Conservation (phyloP, 768 basidiomycete species). For the Clathrus columnatus region DNA sequence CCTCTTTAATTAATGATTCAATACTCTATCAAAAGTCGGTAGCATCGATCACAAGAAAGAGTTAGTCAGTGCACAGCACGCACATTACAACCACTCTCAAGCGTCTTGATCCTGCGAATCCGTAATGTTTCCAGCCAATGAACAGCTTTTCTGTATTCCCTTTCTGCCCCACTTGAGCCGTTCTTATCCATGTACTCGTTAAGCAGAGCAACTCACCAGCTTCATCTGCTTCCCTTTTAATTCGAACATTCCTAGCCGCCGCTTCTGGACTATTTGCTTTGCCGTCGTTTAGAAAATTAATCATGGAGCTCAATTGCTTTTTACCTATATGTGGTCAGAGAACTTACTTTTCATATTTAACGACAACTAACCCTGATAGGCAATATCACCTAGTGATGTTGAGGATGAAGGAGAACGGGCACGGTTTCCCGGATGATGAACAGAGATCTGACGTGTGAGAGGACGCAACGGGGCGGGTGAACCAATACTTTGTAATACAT, state of each 20-base stretch:
- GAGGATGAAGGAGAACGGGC: slow-evolving; percentile 78
- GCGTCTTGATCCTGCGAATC: slow-evolving; percentile 68
- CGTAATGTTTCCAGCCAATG: slow-evolving; percentile 91
- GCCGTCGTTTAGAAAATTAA: slow-evolving; percentile 57
- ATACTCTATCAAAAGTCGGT: slow-evolving; percentile 53
- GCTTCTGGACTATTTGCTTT: slow-evolving; percentile 51
- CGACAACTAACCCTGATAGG: slow-evolving; percentile 55
- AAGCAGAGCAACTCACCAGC: slow-evolving; percentile 47
- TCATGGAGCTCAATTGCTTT: slow-evolving; percentile 77
- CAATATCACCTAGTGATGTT: slow-evolving; percentile 78
- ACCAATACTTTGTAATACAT: slow-evolving; percentile 45
- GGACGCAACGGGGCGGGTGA: slow-evolving; percentile 69
- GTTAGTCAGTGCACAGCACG: slow-evolving; percentile 15
- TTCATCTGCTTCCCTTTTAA: slow-evolving; percentile 86
- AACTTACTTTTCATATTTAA: background rate
- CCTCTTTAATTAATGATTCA: slow-evolving; percentile 70
- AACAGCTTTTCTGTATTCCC: slow-evolving; percentile 82
- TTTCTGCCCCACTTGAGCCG: slow-evolving; percentile 41
- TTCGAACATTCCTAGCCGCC: slow-evolving; percentile 67
- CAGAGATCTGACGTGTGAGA: slow-evolving; percentile 65
- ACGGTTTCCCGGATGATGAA: slow-evolving; percentile 37
- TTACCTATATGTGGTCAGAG: slow-evolving; percentile 45
- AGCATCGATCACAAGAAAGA: background rate
- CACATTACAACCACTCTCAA: slow-evolving; percentile 76
- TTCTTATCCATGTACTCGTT: slow-evolving; percentile 1